A percentile compares a stretch with the other conserved stretches of the same genome.
phyloP scores from a whole-genome alignment of 1,284 basidiomycete genomes.

The Vanrija humicola region DNA sequence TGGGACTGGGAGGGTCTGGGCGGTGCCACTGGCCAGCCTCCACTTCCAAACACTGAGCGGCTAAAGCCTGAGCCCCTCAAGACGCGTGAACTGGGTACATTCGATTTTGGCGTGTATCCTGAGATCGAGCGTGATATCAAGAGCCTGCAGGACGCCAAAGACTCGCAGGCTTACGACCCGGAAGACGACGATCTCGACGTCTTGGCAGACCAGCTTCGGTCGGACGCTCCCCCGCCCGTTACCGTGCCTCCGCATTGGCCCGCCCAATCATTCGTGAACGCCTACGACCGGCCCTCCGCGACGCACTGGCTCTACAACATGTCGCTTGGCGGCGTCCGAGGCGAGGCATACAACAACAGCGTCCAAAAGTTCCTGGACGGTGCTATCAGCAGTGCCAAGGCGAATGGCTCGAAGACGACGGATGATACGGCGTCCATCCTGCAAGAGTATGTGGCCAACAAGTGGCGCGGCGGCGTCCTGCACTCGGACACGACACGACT shows the following conservation, averaged over 20 bases:
- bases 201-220: constrained; percentile 29
- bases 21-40: constrained; percentile 33
- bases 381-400: constrained; percentile 19
- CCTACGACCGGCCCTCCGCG: constrained; percentile 25
- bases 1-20: constrained; percentile 39
- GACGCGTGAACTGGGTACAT: constrained; percentile 19
- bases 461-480: constrained; percentile 30
- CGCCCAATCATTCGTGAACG: constrained; percentile 24
- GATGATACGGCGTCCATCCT: constrained; percentile 3
- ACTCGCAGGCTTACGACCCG: neutral
- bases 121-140: constrained; percentile 29
- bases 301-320: constrained; percentile 31
- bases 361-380: constrained; percentile 40
- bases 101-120: constrained; percentile 35
- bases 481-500: constrained; percentile 4
- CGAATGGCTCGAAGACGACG: neutral
- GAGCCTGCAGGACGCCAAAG: neutral
- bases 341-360: constrained; percentile 43
- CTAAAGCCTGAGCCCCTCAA: constrained; percentile 18
- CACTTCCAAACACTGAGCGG: constrained; percentile 15
- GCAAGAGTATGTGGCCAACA: constrained; percentile 26
- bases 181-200: constrained; percentile 20
- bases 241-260: neutral
- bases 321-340: constrained; percentile 28
- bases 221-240: neutral